Evolutionary conservation across 2,329 filamentous ascomycete genomes (phyloP).

Genomic region (Teratosphaeria gauchensis): DNA sequence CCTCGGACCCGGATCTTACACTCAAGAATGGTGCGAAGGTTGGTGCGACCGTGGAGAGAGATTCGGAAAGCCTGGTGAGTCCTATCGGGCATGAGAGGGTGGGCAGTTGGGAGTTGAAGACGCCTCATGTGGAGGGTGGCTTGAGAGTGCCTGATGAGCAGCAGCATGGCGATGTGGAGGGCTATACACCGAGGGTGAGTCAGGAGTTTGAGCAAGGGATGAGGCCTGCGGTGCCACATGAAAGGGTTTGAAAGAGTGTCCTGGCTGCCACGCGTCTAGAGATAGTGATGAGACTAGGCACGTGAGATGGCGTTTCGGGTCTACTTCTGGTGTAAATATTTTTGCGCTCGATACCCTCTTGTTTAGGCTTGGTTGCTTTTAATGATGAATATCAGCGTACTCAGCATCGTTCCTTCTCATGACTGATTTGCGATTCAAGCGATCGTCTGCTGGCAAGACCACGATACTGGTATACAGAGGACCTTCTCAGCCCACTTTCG

Average conservation of each 20-base stretch:
- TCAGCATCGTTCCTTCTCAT: too few relatives aligned
- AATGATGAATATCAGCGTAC: neutral
- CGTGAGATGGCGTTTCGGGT: neutral
- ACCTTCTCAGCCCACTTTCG: neutral
- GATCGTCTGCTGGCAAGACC: neutral
- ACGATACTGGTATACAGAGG: neutral
- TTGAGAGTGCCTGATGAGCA: constrained; percentile 11
- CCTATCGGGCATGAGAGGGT: constrained; percentile 40
- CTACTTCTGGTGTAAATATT: neutral
- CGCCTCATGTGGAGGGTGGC: constrained; percentile 15
- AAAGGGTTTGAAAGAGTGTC: neutral
- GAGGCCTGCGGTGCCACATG: neutral
- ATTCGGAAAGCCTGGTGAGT: constrained; percentile 8
- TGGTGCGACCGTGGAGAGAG: constrained; percentile 24
- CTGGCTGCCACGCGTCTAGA: neutral
- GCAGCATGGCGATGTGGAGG: constrained; percentile 11
- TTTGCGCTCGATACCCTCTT: neutral
- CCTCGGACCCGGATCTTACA: constrained; percentile 44
- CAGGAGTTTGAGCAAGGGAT: constrained; percentile 31
- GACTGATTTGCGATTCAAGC: neutral
- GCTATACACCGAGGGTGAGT: constrained; percentile 28
- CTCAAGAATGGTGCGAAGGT: constrained; percentile 33
- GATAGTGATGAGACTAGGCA: neutral
- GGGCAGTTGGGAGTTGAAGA: constrained; percentile 49
- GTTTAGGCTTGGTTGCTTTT: neutral